phyloP scores from a whole-genome alignment of 2,329 filamentous ascomycete species.

The Alternaria panax region DNA sequence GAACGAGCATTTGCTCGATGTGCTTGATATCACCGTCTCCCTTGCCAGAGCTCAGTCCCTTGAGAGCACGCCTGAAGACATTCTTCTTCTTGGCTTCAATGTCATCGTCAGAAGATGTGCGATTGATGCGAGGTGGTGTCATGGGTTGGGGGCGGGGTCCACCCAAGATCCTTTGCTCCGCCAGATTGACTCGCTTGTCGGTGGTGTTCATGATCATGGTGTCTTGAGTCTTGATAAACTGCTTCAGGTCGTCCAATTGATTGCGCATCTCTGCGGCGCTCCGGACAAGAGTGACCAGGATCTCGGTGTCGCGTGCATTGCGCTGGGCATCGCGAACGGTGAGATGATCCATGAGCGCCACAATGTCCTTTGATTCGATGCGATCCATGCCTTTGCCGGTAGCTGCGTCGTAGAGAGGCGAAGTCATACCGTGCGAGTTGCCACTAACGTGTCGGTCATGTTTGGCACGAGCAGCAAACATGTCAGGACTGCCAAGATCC shows the following conservation, averaged over 20 bases:
- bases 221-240: slow-evolving; percentile 87
- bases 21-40: slow-evolving; percentile 85
- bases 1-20: slow-evolving; percentile 76
- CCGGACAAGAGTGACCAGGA: slow-evolving; percentile 90
- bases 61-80: slow-evolving; percentile 92
- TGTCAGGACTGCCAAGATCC: slow-evolving; percentile 54
- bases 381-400: slow-evolving; percentile 87
- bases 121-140: slow-evolving; percentile 63
- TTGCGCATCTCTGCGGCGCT: slow-evolving; percentile 97
- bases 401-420: slow-evolving; percentile 87
- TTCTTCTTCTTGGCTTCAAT: slow-evolving; percentile 82
- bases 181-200: slow-evolving; percentile 87
- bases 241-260: slow-evolving; percentile 94
- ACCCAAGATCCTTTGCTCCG: slow-evolving; percentile 80
- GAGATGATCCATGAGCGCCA: slow-evolving; percentile 97
- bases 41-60: slow-evolving; percentile 80
- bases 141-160: slow-evolving; percentile 80
- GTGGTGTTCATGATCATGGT: slow-evolving; percentile 85
- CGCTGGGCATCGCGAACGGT: slow-evolving; percentile 96
- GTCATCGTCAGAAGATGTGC: slow-evolving; percentile 62
- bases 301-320: slow-evolving; percentile 95
- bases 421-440: slow-evolving; percentile 89
- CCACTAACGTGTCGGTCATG: slow-evolving; percentile 78
- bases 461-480: slow-evolving; percentile 52
- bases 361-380: slow-evolving; percentile 95